Conservation (phyloP, 2,329 filamentous ascomycete species). For the Colletotrichum sp. region DNA sequence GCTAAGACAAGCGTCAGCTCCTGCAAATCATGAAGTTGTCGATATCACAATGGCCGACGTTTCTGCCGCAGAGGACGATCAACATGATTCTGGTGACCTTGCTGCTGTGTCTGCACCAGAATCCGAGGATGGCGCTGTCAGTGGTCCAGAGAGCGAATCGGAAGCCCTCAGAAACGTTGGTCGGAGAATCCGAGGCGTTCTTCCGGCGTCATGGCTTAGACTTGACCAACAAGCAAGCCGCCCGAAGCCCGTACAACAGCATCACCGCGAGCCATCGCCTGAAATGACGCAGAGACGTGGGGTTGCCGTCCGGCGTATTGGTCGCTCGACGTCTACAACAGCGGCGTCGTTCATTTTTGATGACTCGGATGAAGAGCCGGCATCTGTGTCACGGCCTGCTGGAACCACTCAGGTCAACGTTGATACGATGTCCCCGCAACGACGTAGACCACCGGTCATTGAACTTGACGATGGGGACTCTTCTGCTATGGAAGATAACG, state of each 20-base stretch:
- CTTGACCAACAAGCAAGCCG: constrained; percentile 52
- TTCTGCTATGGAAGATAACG: constrained; percentile 55
- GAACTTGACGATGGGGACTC: constrained; percentile 38
- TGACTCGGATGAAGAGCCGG: constrained; percentile 49
- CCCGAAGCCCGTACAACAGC: constrained; percentile 32
- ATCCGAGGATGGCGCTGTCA: constrained; percentile 25
- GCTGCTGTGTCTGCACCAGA: constrained; percentile 6
- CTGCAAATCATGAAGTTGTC: not conserved
- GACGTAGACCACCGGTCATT: not conserved
- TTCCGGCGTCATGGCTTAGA: constrained; percentile 72
- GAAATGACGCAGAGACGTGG: constrained; percentile 49
- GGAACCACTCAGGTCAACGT: not conserved
- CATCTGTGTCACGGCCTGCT: not conserved
- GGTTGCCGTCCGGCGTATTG: constrained; percentile 51
- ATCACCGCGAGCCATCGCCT: constrained; percentile 34
- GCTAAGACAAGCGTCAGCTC: not conserved
- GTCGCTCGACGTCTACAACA: constrained; percentile 25
- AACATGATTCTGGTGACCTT: not conserved
- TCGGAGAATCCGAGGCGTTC: constrained; percentile 61
- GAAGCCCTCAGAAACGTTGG: constrained; percentile 43
- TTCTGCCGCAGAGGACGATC: constrained; percentile 19
- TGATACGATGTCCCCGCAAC: not conserved
- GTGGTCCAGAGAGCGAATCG: constrained; percentile 43
- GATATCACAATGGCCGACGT: constrained; percentile 20
- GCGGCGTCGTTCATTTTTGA: constrained; percentile 38